Base-by-base conservation (phyloP, 2,329 filamentous ascomycete species). In the Sarocladium oryzae region DNA sequence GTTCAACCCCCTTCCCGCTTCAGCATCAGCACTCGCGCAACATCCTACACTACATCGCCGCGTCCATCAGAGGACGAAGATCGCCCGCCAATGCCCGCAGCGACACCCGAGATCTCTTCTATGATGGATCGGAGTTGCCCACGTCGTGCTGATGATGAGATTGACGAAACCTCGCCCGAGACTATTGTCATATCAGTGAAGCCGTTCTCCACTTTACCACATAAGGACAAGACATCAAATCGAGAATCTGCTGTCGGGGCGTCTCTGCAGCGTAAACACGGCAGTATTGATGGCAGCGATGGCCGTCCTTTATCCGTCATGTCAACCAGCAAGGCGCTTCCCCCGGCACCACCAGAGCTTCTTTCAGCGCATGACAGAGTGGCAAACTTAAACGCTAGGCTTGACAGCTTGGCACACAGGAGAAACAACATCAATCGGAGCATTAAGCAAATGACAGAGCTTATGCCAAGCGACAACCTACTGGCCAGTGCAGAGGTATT, bases 401-500 rank as follows among this genome's bases (percentile, higher is more conserved):
- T 88, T 26, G 75, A 82, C 37, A 76, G 79, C 46, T 76, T 93
- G 7, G 72, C 74, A 1, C 82, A 86, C 61, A 81, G 87, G 40
- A 81, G 84, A 51, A 73, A 77, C 54, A 92, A 91, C 67, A 81
- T 92, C 60, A 78, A 81, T 62, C 82, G 76, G 21, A 82, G 85
- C 55, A 88, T 93, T 63, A 74, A 79, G 56, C 86, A 92, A 65
- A 84, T 92, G 74, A 89, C 84, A 53, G 82, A 89, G 64, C 76
- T 90, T 53, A 86, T 90, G 74, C 86, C 86, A 36, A 82, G 77
- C 32, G 84, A 88, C 63, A 81, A 78, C 55, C 73, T 89, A 35
- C 71, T 87, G 61, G 79, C 82, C 26, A 85, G 84, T 58, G 76
- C 82, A 8, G 79, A 86, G 48, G 83, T 88, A 30, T 57, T 77